These are phyloP conservation scores for Phytophthora sojae DNA, from an alignment of 352 stramenopile genomes.

Conservation along the genomic window DNA sequence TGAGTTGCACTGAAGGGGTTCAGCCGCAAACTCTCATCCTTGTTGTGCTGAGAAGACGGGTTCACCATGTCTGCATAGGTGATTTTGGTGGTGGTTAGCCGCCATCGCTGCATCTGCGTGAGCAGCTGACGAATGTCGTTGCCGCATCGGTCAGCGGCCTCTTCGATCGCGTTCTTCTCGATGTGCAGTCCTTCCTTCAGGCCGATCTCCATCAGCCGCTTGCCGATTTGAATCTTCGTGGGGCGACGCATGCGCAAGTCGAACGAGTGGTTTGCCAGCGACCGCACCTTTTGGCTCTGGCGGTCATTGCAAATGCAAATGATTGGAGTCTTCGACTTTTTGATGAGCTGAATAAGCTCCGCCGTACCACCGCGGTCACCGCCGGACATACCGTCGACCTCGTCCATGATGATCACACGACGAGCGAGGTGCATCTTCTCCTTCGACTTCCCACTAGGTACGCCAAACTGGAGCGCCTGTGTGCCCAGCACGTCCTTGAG, in stretches of 20 bases:
- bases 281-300: conserved; percentile 95
- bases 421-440: conserved; percentile 75
- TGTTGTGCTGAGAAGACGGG: conserved; percentile 83
- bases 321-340: conserved; percentile 98
- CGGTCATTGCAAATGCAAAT: conserved; percentile 99
- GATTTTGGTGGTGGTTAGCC: conserved; percentile 78
- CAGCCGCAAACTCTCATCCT: conserved; percentile 94
- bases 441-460: conserved; percentile 40
- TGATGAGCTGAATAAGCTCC: conserved; percentile 99
- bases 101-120: conserved; percentile 98
- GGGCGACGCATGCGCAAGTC: conserved; percentile 96
- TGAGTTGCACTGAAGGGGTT: conserved; percentile 96
- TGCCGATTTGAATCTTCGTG: conserved; percentile 94
- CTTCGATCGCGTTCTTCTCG: conserved; percentile 97
- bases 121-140: conserved; percentile 99
- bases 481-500: conserved; percentile 95
- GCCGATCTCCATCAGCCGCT: conserved; percentile 93
- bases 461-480: conserved; percentile 91
- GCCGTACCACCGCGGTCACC: conserved; percentile 97
- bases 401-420: conserved; percentile 99
- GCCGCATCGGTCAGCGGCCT: conserved; percentile 95
- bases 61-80: conserved; percentile 90
- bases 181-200: conserved; percentile 90
- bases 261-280: conserved; percentile 97
- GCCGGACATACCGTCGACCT: conserved; percentile 99